phyloP scores from a whole-genome alignment of 2,329 filamentous ascomycete genomes.

The Lachnellula subtilissima region DNA sequence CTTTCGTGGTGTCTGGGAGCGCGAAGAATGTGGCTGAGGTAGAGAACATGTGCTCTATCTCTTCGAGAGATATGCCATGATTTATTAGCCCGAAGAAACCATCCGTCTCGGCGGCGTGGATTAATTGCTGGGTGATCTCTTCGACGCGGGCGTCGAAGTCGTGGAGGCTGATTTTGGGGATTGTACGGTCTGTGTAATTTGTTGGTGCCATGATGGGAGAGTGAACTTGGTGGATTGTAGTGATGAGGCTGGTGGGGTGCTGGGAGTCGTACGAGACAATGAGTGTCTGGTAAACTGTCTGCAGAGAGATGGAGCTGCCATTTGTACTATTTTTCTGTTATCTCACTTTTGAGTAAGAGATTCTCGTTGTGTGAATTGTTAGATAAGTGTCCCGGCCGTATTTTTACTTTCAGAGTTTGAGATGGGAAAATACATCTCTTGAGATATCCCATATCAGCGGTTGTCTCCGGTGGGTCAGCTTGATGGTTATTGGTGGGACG shows the following conservation, averaged over 20 bases:
- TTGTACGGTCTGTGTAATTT: slow-evolving; percentile 22
- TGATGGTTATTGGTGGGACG: background rate
- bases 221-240: background rate
- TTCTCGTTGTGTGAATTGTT: background rate
- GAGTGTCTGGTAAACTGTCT: background rate
- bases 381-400: background rate
- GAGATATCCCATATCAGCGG: slow-evolving; percentile 4
- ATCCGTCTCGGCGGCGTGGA: slow-evolving; percentile 50
- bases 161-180: slow-evolving; percentile 5
- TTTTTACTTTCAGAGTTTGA: background rate
- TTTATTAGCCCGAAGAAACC: slow-evolving; percentile 55
- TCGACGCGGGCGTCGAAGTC: slow-evolving; percentile 43
- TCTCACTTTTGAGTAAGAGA: background rate
- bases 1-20: slow-evolving; percentile 44
- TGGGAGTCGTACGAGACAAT: background rate
- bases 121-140: slow-evolving; percentile 47
- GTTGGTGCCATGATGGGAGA: slow-evolving; percentile 17
- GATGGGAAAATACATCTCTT: slow-evolving; percentile 1
- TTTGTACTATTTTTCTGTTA: background rate
- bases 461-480: background rate
- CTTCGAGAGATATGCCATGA: slow-evolving; percentile 38
- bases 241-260: background rate
- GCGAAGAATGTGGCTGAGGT: slow-evolving; percentile 46
- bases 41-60: slow-evolving; percentile 40
- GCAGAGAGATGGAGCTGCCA: slow-evolving; percentile 1